Base-by-base conservation (phyloP, 2,329 filamentous ascomycete species). In the Pyrenophora tritici-repentis region DNA sequence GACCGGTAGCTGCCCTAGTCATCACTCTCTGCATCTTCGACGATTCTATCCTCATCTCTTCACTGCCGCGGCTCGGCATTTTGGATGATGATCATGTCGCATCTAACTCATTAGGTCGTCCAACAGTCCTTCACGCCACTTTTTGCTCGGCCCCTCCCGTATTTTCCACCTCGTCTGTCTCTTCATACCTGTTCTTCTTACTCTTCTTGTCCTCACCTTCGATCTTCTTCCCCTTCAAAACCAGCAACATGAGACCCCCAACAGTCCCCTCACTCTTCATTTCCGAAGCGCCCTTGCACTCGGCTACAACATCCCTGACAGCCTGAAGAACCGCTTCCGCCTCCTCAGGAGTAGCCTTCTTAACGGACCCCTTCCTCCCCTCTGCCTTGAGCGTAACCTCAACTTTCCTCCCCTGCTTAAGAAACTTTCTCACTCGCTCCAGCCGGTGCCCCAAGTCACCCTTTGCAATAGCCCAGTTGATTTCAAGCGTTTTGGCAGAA, bases 381-480 rank as follows among this genome's bases (percentile, higher is more conserved):
- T 92, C 70, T 83, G 83, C 50, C 85, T 84, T 41, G 9, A 97
- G 64, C 45, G 87, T 65, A 9, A 97, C 67, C 69, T 94, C 87
- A 16, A 97, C 90, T 68, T 81, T 85, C 69, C 83, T 81, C 1
- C 91, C 91, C 71, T 90, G 90, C 7, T 71, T 76, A 68, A 97
- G 68, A 68, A 96, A 96, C 46, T 76, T 79, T 65, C 82, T 82
- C 71, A 94, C 35, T 24, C 64, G 70, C 9, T 56, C 55, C 13
- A 73, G 29, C 18, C 70, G 45, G 70, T 89, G 86, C n/a, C 76
- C 76, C 44, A 96, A 72, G 76, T 97, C 92, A 68, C 93, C 83
- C 10, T 74, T 68, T 54, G 86, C 86, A 65, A 96, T 95, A 29
- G 87, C 86, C 92, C 92, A 97, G 72, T 91, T 93, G 63, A 97